A percentile compares a stretch with the other conserved stretches of the same genome.
Evolutionary conservation across 805 yeast species (phyloP).

Genomic region (Kuraishia cidri): DNA sequence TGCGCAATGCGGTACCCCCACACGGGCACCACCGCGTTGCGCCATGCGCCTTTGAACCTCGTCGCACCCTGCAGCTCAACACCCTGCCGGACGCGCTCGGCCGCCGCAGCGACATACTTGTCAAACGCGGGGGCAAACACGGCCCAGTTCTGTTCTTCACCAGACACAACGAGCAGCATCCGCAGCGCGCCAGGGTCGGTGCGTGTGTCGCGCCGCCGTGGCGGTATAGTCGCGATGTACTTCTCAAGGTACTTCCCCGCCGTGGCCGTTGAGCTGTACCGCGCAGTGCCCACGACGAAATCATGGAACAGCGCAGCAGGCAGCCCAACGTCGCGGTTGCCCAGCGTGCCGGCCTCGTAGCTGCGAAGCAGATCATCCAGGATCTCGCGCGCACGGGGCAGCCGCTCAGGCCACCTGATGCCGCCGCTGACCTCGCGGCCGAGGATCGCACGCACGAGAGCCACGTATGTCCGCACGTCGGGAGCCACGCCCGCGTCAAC

Average conservation of each 20-base stretch:
- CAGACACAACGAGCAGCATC: slow-evolving; percentile 2
- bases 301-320: not conserved
- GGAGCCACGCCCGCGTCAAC: not conserved
- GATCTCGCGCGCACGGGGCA: too few species aligned
- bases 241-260: slow-evolving; percentile 1
- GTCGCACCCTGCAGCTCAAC: not conserved
- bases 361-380: not conserved
- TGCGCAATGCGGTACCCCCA: slow-evolving; percentile 20
- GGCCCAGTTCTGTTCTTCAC: slow-evolving; percentile 2
- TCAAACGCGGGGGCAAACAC: slow-evolving; percentile 4
- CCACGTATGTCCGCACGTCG: too few species aligned
- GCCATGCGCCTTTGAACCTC: not conserved
- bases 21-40: slow-evolving; percentile 12
- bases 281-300: not conserved
- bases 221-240: not conserved
- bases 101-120: slow-evolving; percentile 1
- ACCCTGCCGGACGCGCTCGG: not conserved
- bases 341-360: not conserved
- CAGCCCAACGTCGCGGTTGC: not conserved
- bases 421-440: too few species aligned
- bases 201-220: not conserved
- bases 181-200: not conserved
- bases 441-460: too few species aligned
- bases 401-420: too few species aligned
- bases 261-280: not conserved